Evolutionary conservation across 2,329 filamentous ascomycete species (phyloP).

Genomic region (Parafenestella ontariensis): DNA sequence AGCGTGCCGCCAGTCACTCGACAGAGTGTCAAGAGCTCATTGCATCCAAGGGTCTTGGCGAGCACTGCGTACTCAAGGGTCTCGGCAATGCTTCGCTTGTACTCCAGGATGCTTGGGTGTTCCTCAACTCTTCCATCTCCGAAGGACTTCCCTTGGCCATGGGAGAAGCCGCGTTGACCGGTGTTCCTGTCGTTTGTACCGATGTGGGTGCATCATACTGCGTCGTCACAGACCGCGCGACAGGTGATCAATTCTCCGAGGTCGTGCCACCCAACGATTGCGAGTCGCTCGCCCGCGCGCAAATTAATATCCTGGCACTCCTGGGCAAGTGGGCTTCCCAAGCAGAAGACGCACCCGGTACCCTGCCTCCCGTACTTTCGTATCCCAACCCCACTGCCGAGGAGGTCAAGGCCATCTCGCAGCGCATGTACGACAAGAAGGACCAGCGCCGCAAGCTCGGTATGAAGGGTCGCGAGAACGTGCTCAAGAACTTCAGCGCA

Average conservation of each 20-base stretch:
- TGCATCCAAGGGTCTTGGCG: conserved; percentile 58
- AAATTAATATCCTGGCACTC: conserved; percentile 67
- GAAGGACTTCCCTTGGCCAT: conserved; percentile 62
- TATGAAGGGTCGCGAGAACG: conserved; percentile 64
- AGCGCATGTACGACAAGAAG: conserved; percentile 65
- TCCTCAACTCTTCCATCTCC: conserved; percentile 62
- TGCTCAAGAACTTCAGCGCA: conserved; percentile 64
- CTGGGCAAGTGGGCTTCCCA: conserved; percentile 66
- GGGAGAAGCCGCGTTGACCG: conserved; percentile 62
- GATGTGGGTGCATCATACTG: conserved; percentile 62
- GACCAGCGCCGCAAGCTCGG: conserved; percentile 63
- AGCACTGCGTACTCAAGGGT: conserved; percentile 59
- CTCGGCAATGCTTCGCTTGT: conserved; percentile 60
- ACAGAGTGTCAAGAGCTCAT: conserved; percentile 65
- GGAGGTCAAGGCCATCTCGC: conserved; percentile 61
- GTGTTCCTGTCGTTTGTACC: conserved; percentile 62
- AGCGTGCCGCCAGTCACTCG: conserved; percentile 66
- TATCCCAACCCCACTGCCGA: conserved; percentile 54
- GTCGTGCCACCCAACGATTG: conserved; percentile 69
- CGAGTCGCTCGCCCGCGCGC: conserved; percentile 63
- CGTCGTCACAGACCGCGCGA: conserved; percentile 59
- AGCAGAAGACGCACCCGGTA: conserved; percentile 56
- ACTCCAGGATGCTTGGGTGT: conserved; percentile 49
- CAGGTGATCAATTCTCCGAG: conserved; percentile 59
- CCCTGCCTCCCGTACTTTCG: conserved; percentile 51